Base-by-base conservation (phyloP, 768 basidiomycete species). In the Scleroderma bovista region DNA sequence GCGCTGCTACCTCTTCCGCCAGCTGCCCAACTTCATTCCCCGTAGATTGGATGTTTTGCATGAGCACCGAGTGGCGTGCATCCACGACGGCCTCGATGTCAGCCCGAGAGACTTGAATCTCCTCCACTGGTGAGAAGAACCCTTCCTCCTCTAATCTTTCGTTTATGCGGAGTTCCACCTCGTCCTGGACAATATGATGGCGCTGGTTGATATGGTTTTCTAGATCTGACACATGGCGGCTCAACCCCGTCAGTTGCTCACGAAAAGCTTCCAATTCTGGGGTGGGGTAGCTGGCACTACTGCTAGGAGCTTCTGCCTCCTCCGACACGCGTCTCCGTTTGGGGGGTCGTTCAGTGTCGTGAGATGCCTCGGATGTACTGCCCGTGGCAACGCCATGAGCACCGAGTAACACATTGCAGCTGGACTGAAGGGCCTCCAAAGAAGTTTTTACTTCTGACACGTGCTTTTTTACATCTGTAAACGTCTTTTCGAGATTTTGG, bases 141-240 rank as follows among this genome's bases (percentile, higher is more conserved):
- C 47, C 51, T 4, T 47, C 56, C 34, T 62, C 66, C 40, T 62
- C 56, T 16, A 71, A 37, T 43, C 64, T 63, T 34, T 59, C 57
- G 15, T 60, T 57, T 32, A 72, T 54, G 29, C 53, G 52, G 50
- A 58, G 52, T n/a, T 69, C 63, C 23, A 72, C 58, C 48, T 68
- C 58, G 17, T 60, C 57, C 4, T 60, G 54, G 29, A 72, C 16
- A 31, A 62, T 50, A 22, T 43, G 36, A 47, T 72, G 60, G 47
- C 65, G 66, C 52, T 73, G 72, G 3, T 51, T 57, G 19, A 73
- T 54, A 40, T 68, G 65, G 47, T 73, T 72, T 52, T 69, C 60
- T 22, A 74, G 56, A 17, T 70, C 67, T 22, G 51, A 3, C 32
- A 74, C 48, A 15, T 64, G 61, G 39, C 50, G 46, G 12, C 64